Evolutionary conservation across 768 basidiomycete genomes (phyloP).

Genomic region (Calocybe indica): DNA sequence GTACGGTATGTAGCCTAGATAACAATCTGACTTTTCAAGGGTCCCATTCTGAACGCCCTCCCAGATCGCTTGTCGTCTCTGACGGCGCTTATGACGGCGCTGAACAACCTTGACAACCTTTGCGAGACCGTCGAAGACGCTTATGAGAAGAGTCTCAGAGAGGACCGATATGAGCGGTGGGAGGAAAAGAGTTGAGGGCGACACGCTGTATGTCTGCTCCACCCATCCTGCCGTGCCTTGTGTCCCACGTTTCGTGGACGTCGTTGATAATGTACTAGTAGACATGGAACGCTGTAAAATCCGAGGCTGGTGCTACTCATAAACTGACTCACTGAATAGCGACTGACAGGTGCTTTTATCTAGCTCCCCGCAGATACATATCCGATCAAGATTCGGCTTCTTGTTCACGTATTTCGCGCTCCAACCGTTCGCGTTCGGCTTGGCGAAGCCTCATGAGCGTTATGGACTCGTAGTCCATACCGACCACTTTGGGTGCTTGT

Average conservation of each 20-base stretch:
- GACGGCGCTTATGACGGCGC: conserved; percentile 68
- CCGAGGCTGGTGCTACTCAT: no score
- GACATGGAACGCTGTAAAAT: no score
- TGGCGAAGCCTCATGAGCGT: conserved; percentile 79
- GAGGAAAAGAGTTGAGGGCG: conserved; percentile 52
- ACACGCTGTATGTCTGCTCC: background rate
- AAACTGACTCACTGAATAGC: no score
- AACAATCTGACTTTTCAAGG: no score
- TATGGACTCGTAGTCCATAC: conserved; percentile 72
- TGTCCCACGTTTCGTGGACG: background rate
- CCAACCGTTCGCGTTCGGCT: conserved; percentile 72
- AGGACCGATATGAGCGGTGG: conserved; percentile 58
- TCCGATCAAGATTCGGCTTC: conserved; percentile 32
- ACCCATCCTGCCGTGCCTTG: background rate
- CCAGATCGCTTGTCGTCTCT: conserved; percentile 85
- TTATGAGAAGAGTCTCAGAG: conserved; percentile 55
- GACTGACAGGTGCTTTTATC: background rate
- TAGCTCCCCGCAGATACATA: background rate
- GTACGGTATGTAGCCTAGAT: conserved; percentile 68
- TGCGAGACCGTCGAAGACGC: conserved; percentile 65
- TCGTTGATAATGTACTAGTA: no score
- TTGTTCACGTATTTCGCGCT: conserved; percentile 68
- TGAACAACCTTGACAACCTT: conserved; percentile 72
- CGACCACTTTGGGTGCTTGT: conserved; percentile 16
- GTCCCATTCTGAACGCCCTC: background rate